Conservation (phyloP, 169 alveolate species). For the Besnoitia besnoiti region DNA sequence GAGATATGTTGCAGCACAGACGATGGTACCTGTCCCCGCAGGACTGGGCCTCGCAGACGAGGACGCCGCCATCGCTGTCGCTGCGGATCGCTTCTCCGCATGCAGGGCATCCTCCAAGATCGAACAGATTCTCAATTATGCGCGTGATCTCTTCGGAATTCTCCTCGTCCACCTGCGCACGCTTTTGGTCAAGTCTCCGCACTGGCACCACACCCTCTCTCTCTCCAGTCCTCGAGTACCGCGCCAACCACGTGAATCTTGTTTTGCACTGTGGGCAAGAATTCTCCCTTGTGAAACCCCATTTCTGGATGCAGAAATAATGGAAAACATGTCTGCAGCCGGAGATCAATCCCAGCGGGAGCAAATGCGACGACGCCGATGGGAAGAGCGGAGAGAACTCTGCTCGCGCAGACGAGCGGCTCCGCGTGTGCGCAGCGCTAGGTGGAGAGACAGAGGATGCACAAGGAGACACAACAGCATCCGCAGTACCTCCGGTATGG, state of each 20-base stretch:
- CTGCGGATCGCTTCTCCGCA: background rate
- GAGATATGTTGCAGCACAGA: background rate
- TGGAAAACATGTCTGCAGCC: conserved; percentile 48
- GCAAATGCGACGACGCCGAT: background rate
- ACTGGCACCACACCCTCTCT: background rate
- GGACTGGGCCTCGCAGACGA: background rate
- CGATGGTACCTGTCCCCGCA: background rate
- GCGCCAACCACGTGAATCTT: conserved; percentile 35
- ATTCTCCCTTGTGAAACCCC: conserved; percentile 44
- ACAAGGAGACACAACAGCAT: no score
- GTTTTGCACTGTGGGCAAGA: conserved; percentile 46
- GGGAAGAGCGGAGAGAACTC: background rate
- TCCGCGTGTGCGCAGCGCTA: no score
- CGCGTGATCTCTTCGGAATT: background rate
- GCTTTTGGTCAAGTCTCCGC: background rate
- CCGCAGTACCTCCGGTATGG: no score
- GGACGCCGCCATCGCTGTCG: background rate
- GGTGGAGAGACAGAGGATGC: no score
- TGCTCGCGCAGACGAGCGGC: no score
- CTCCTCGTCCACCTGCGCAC: background rate
- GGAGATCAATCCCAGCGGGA: conserved; percentile 28
- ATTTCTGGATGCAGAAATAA: conserved; percentile 22
- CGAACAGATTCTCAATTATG: background rate
- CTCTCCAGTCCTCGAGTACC: conserved; percentile 11
- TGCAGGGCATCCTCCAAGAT: background rate